Base-by-base conservation (phyloP, 495 filamentous ascomycete genomes). In the Annulohypoxylon stygium region DNA sequence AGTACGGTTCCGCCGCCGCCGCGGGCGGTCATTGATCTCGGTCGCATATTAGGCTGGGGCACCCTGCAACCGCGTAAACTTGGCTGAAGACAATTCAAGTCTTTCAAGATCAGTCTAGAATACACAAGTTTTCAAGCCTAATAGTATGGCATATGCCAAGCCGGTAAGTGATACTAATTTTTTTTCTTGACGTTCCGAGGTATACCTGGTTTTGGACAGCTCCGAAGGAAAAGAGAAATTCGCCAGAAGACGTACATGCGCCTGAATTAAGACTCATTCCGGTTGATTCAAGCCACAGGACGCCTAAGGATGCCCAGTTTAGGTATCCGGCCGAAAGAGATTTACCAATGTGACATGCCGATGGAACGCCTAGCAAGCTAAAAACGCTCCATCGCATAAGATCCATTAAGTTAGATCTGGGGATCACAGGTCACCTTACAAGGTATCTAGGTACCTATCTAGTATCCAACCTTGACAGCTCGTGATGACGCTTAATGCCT, bases 91-190 rank as follows among this genome's bases (percentile, higher is more conserved):
- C 16, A 37, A 71, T 30, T 30, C 3, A 30, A 30, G 30, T 30
- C 30, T 30, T 51, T 45, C 18, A 36, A 64, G 34, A 55, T 61
- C 61, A 61, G 54, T 57, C 53, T 48, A 58, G 47, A 61, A 37
- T 57, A 33, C 54, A 18, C 14, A 33, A 60, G 36, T 61, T 47
- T 20, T 14, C 9, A 60, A 41, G 66, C 61, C 55, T 55, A 55
- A 45, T 33, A 30, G 55, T 51, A 50, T 18, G 58, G 60, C 33
- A 62, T 61, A 34, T 26, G 71, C 50, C 67, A 69, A 74, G 62
- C 66, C 67, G 43, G 67, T 33, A 70, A 64, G 36, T 54, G 26
- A 34, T 43, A 57, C 45, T 61, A 4, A 30, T 30, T n/a, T 14
- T 25, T 53, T 70, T 18, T 54, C 10, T 50, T 36, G 37, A 54